Evolutionary conservation across 1,284 basidiomycete genomes (phyloP), one percentile per base, ranked within the genome.

Genomic region (Apiotrichum siamense): DNA sequence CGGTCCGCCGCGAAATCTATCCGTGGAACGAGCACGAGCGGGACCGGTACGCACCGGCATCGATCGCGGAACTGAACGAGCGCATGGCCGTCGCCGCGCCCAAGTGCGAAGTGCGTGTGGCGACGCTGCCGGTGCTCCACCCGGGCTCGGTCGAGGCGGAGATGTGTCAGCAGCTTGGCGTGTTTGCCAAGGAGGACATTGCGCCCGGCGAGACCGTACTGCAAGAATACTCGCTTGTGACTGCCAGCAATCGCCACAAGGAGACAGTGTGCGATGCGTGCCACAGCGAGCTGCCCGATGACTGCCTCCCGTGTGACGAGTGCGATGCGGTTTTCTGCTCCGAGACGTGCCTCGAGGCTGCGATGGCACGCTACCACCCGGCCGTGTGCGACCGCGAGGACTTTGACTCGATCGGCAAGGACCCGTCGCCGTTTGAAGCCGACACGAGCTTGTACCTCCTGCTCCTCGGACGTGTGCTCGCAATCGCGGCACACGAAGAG

Each of bases 211-310:
- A 55, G 44, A 33, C 40, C n/a, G 50, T 52, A 20, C 46, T 55
- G 23, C 21, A 45, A 17, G 54, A 55, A 31, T 55, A 55, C 47
- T 46, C 42, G 6, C 50, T 55, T 29, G 29, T 55, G 25, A 55
- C 54, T 9, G 54, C 54, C 17, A 52, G 50, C 31, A 55, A 48
- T 47, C 46, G 49, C 23, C 39, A 35, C 23, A 52, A 52, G 47
- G 50, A 46, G 32, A 37, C 23, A 15, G 49, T 55, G 33, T 55
- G 54, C 47, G 54, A 55, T n/a, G 54, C 54, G n/a, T 55, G 54
- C 39, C 31, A 26, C 15, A 21, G 33, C 27, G 49, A 55, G 24
- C 46, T 55, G 10, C 40, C 48, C 11, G 44, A 45, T 11, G 46
- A 46, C 20, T 24, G 45, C 2, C 35, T 50, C 20, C 46, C 38